Base-by-base conservation (phyloP, 1,284 basidiomycete genomes). In the Exobasidium rhododendri region DNA sequence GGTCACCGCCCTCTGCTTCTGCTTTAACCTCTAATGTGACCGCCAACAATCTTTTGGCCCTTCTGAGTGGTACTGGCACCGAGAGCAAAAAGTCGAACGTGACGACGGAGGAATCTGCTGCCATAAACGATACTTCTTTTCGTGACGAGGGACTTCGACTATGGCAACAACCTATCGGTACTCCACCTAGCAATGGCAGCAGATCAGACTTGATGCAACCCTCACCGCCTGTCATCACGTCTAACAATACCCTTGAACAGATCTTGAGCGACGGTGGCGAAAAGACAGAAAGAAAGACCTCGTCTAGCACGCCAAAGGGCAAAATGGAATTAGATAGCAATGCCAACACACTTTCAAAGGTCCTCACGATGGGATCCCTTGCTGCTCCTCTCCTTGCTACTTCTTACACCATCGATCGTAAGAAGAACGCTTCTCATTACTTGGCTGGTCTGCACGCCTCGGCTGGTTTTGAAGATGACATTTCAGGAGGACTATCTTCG, bases 361-460 rank as follows among this genome's bases (percentile, higher is more conserved):
- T n/a, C n/a, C n/a, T n/a, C n/a, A n/a, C n/a, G n/a, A n/a, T n/a
- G n/a, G n/a, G n/a, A n/a, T n/a, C n/a, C n/a, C n/a, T n/a, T n/a
- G n/a, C n/a, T n/a, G n/a, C n/a, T n/a, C n/a, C n/a, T n/a, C n/a
- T n/a, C 7, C 35, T 40, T 40, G 35, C 35, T 40, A 40, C 35
- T 7, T n/a, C 28, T 26, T 50, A 24, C 26, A 50, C 31, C 7
- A 43, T 43, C 13, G 40, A 56, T 45, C 31, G 40, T 11, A 24
- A 43, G n/a, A 14, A 22, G 6, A 31, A 56, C 28, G 55, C 55
- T 4, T 45, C 28, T 14, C 55, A 32, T 14, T 40, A 56, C 29
- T 47, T 56, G 14, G 28, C 55, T 7, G 35, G 55, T 20, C 31
- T 56, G 55, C 55, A 43, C 14, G 55, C 55, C 2, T 43, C 32